Conservation (phyloP, 495 filamentous ascomycete genomes). For the Aspergillus heteromorphus region DNA sequence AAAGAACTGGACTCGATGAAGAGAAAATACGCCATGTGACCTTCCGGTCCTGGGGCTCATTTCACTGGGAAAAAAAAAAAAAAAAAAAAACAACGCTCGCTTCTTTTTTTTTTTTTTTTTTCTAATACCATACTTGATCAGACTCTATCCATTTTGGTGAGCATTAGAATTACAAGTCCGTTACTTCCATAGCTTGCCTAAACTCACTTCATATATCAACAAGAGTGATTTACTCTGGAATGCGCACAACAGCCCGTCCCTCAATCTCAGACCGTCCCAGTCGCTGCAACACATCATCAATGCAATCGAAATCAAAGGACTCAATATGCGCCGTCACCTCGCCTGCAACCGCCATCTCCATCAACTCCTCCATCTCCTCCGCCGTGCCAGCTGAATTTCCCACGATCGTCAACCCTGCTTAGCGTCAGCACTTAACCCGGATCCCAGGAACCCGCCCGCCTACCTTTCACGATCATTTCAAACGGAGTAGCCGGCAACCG, state of each 20-base stretch:
- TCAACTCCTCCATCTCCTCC: conserved; percentile 35
- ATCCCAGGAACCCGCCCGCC: not conserved
- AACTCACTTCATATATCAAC: not conserved
- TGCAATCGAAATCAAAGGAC: conserved; percentile 34
- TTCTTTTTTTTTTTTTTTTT: no score
- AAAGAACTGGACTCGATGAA: no score
- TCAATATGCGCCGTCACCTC: conserved; percentile 37
- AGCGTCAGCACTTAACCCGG: not conserved
- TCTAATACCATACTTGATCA: no score
- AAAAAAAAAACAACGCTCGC: no score
- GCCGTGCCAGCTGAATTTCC: conserved; percentile 39
- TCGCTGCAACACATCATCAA: conserved; percentile 36
- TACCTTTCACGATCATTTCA: conserved; percentile 40
- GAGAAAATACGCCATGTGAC: no score
- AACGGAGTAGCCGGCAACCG: conserved; percentile 35
- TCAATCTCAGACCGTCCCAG: conserved; percentile 39
- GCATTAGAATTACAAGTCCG: no score
- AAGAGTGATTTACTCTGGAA: conserved; percentile 25
- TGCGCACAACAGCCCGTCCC: conserved; percentile 36
- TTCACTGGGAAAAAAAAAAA: no score
- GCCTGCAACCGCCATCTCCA: conserved; percentile 35
- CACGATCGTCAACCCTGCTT: conserved; percentile 33
- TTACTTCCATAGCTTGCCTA: no score
- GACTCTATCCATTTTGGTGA: no score
- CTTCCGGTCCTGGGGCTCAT: no score